These are phyloP conservation scores for Phytophthora pluvialis DNA, from an alignment of 352 stramenopile genomes.

Conservation along the genomic window DNA sequence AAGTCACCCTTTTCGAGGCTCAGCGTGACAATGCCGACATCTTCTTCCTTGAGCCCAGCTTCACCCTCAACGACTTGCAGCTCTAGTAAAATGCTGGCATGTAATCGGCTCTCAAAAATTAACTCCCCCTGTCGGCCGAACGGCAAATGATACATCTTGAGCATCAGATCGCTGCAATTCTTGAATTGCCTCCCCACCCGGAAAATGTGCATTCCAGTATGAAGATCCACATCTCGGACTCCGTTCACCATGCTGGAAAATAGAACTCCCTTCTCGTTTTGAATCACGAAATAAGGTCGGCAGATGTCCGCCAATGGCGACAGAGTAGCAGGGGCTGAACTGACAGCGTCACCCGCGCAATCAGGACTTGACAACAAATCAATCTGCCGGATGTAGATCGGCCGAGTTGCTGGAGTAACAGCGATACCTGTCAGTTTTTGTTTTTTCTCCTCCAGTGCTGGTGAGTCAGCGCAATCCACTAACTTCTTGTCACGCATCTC, in stretches of 20 bases:
- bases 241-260: slow-evolving; percentile 90
- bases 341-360: slow-evolving; percentile 16
- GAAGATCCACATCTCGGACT: slow-evolving; percentile 69
- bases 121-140: slow-evolving; percentile 83
- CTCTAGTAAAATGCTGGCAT: slow-evolving; percentile 80
- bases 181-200: slow-evolving; percentile 67
- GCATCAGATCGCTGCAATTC: slow-evolving; percentile 68
- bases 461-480: slow-evolving; percentile 46
- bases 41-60: slow-evolving; percentile 26
- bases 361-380: slow-evolving; percentile 51
- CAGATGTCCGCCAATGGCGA: slow-evolving; percentile 44
- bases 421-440: slow-evolving; percentile 82
- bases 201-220: slow-evolving; percentile 63
- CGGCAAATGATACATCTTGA: slow-evolving; percentile 92
- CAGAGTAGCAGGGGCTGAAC: neutral
- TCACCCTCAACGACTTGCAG: slow-evolving; percentile 39
- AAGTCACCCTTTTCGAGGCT: slow-evolving; percentile 78
- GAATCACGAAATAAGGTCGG: slow-evolving; percentile 87
- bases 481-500: slow-evolving; percentile 79
- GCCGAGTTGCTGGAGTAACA: slow-evolving; percentile 67
- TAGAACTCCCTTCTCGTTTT: slow-evolving; percentile 86
- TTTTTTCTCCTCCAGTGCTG: slow-evolving; percentile 66
- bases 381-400: slow-evolving; percentile 85
- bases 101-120: slow-evolving; percentile 79
- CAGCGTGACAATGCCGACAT: slow-evolving; percentile 56